phyloP scores from a whole-genome alignment of 352 stramenopile genomes.

The Stramenopiles sp. region DNA sequence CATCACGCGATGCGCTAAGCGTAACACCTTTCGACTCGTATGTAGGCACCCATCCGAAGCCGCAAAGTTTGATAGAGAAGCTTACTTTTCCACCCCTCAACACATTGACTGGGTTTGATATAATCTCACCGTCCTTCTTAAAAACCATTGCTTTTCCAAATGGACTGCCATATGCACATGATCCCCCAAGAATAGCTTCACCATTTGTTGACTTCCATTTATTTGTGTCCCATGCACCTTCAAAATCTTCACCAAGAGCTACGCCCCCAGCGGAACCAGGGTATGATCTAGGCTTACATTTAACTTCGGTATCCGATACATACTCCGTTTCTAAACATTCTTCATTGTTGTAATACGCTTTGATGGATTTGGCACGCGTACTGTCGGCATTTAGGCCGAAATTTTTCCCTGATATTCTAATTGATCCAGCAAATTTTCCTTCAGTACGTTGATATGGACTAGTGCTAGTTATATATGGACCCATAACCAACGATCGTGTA shows the following conservation, averaged over 20 bases:
- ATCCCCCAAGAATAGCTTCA: neutral
- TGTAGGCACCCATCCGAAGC: neutral
- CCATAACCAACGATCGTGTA: neutral
- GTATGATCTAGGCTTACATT: neutral
- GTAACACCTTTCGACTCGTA: neutral
- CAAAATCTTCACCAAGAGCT: neutral
- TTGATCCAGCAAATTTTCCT: neutral
- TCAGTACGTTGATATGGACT: neutral
- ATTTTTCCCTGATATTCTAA: neutral
- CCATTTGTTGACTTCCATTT: neutral
- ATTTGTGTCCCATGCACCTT: neutral
- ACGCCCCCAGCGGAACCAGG: neutral
- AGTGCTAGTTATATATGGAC: neutral
- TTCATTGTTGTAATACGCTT: constrained; percentile 1
- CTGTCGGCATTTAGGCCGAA: neutral
- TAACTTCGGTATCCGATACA: neutral
- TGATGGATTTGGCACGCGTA: neutral
- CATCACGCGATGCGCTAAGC: neutral
- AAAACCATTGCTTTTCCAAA: constrained; percentile 3
- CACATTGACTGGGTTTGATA: neutral
- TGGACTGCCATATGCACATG: neutral
- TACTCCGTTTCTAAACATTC: constrained; percentile 5
- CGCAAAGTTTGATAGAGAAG: neutral
- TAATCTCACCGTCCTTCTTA: neutral
- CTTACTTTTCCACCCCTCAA: neutral